Evolutionary conservation across 495 filamentous ascomycete species (phyloP), one percentile per base, ranked within the genome.

Genomic region (Xylaria intraflava): DNA sequence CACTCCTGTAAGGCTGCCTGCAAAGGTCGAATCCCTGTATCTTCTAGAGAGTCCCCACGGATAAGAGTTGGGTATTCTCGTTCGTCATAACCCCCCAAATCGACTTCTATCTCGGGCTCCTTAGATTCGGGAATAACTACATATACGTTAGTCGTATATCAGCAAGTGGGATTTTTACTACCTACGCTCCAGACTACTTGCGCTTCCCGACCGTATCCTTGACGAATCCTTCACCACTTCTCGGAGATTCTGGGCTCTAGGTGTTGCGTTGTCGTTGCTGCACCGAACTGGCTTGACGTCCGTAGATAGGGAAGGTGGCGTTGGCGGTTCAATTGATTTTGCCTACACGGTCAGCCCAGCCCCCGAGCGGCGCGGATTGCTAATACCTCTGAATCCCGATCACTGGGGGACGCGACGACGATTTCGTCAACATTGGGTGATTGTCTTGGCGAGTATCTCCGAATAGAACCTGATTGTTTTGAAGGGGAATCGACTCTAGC

Each of bases 1-100:
- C 90, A 96, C 73, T 95, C 90, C 56, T 83, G 82, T 10, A 96
- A 76, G 0, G 89, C 90, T 20, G 82, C 78, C 55, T 78, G 83
- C n/a, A 95, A 74, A 14, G 85, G 84, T 31, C 70, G 78, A 46
- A 92, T 77, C 65, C 94, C 89, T 42, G 53, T 62, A 23, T 82
- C 75, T 35, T 82, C 80, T 48, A 74, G 70, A 45, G 77, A 71
- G 38, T 62, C 58, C n/a, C 48, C 60, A 45, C 68, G 67, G 41
- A 79, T 59, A 24, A 66, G 64, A 27, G 65, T 70, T 48, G 69
- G 58, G 22, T 77, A 73, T 41, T 71, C 70, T 20, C 72, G 65
- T 31, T 73, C 71, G 12, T 49, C 52, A 39, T 69, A 70, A 27
- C 64, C 64, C 23, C 62, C 64, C 27, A 51, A 17, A 31, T 64